Conservation (phyloP, 2,329 filamentous ascomycete genomes). For the Colletotrichum sp. region DNA sequence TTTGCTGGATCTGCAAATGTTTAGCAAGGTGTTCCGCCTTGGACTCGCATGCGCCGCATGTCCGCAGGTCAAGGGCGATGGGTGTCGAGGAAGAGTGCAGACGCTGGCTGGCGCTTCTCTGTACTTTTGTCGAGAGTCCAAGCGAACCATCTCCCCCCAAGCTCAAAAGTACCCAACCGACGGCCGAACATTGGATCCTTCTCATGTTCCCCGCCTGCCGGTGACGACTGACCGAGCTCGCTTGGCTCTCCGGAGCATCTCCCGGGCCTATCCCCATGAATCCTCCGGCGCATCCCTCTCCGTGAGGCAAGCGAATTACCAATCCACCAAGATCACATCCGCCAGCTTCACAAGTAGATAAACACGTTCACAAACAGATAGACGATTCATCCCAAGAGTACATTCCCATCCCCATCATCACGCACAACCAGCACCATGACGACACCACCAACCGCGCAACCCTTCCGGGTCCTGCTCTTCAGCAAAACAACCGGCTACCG, state of each 20-base stretch:
- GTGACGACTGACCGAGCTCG: background rate
- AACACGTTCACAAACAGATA: background rate
- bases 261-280: background rate
- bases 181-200: background rate
- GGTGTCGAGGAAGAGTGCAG: fast-evolving
- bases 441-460: background rate
- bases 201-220: background rate
- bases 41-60: background rate
- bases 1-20: background rate
- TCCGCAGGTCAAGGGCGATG: fast-evolving
- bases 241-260: background rate
- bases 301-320: background rate
- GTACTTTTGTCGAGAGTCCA: background rate
- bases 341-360: background rate
- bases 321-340: background rate
- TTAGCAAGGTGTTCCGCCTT: fast-evolving
- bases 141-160: background rate
- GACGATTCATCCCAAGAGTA: background rate
- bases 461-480: conserved; percentile 41
- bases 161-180: background rate
- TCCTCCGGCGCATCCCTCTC: background rate
- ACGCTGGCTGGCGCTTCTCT: background rate
- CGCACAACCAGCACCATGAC: background rate
- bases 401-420: background rate
- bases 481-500: conserved; percentile 42